Evolutionary conservation across 331 rosid genomes (phyloP).

Genomic region (Pyracantha coccinea): DNA sequence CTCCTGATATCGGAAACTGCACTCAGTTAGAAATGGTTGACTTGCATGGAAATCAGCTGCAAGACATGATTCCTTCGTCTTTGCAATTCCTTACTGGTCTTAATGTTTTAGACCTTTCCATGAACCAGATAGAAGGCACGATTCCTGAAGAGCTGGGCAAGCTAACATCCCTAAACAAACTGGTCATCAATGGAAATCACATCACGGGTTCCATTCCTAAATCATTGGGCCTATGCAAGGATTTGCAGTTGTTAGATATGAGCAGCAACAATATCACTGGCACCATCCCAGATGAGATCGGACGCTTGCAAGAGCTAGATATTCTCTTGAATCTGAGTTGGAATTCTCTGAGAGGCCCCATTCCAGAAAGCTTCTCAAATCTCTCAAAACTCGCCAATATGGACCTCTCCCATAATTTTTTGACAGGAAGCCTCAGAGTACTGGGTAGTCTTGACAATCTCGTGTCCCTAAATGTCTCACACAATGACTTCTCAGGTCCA

Average conservation of each 20-base stretch:
- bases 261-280: conserved; percentile 65
- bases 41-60: conserved; percentile 68
- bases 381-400: conserved; percentile 81
- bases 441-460: conserved; percentile 68
- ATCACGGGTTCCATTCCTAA: conserved; percentile 60
- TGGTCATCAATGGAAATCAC: conserved; percentile 55
- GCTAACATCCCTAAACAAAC: conserved; percentile 64
- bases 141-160: conserved; percentile 62
- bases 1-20: conserved; percentile 72
- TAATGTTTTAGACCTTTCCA: conserved; percentile 76
- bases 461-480: conserved; percentile 77
- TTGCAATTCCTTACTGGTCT: conserved; percentile 47
- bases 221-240: conserved; percentile 64
- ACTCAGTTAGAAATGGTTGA: conserved; percentile 83
- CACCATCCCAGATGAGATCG: conserved; percentile 68
- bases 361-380: conserved; percentile 75
- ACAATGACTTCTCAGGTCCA: conserved; percentile 65
- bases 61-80: conserved; percentile 68
- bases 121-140: conserved; percentile 50
- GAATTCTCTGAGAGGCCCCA: conserved; percentile 64
- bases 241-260: conserved; percentile 79
- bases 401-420: conserved; percentile 79
- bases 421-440: conserved; percentile 53
- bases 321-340: conserved; percentile 84
- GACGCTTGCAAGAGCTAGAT: conserved; percentile 69